phyloP scores from a whole-genome alignment of 1,139 yeast genomes.

The Suzukiozyma palmioleophila region DNA sequence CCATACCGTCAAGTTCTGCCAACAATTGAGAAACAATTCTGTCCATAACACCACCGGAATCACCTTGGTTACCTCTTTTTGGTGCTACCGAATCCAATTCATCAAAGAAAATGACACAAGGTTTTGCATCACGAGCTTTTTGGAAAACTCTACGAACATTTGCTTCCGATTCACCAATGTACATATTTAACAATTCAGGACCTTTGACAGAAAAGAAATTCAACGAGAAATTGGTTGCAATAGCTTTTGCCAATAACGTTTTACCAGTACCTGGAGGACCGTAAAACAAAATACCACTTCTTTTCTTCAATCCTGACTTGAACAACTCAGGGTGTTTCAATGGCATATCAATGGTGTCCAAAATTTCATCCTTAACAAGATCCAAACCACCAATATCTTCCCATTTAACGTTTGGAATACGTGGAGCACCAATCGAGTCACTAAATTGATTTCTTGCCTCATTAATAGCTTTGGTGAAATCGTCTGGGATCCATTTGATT shows the following conservation, averaged over 20 bases:
- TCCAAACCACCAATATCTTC: slow-evolving; percentile 92
- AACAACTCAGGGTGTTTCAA: slow-evolving; percentile 88
- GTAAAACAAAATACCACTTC: slow-evolving; percentile 90
- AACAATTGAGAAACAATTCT: slow-evolving; percentile 91
- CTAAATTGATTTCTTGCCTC: slow-evolving; percentile 85
- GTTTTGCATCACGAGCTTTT: slow-evolving; percentile 91
- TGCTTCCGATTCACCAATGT: slow-evolving; percentile 97
- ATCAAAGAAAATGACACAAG: slow-evolving; percentile 95
- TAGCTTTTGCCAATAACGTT: slow-evolving; percentile 90
- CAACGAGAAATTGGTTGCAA: slow-evolving; percentile 89
- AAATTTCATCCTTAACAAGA: slow-evolving; percentile 81
- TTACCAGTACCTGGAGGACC: slow-evolving; percentile 99
- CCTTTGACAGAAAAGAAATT: slow-evolving; percentile 96
- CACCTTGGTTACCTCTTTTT: slow-evolving; percentile 96
- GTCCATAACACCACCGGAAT: slow-evolving; percentile 98
- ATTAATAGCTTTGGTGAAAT: slow-evolving; percentile 69
- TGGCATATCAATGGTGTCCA: slow-evolving; percentile 96
- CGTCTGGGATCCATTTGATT: slow-evolving; percentile 54
- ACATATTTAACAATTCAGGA: slow-evolving; percentile 92
- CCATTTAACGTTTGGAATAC: slow-evolving; percentile 94
- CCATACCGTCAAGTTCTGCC: slow-evolving; percentile 96
- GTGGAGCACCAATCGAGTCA: slow-evolving; percentile 95
- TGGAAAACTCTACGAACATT: slow-evolving; percentile 93
- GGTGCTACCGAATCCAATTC: slow-evolving; percentile 98
- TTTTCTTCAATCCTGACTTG: slow-evolving; percentile 80